phyloP scores from a whole-genome alignment of 2,329 filamentous ascomycete genomes.

The Phaeosphaeria sp. region DNA sequence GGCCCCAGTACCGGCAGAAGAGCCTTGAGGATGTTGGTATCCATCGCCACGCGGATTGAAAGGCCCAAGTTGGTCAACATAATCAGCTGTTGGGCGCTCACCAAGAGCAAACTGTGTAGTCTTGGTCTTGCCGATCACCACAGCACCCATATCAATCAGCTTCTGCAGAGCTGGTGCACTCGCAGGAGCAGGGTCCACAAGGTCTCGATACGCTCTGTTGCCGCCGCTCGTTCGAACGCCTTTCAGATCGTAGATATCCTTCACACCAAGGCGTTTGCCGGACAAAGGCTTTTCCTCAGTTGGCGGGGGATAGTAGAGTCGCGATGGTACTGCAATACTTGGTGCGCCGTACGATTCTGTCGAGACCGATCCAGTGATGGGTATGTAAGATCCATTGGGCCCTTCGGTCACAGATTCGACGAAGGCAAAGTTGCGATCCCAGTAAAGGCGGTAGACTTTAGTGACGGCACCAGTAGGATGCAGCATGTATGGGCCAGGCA shows the following conservation, averaged over 20 bases:
- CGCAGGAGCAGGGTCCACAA: conserved; percentile 2
- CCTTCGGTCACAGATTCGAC: conserved; percentile 17
- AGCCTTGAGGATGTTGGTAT: conserved; percentile 21
- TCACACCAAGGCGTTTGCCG: conserved; percentile 20
- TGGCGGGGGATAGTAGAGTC: conserved; percentile 14
- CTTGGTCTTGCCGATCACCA: conserved; percentile 61
- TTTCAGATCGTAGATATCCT: conserved; percentile 25
- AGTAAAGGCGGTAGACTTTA: conserved; percentile 17
- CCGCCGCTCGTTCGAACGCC: conserved; percentile 19
- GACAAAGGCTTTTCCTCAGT: conserved; percentile 11
- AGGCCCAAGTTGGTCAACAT: conserved; percentile 33
- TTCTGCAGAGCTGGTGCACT: conserved; percentile 18
- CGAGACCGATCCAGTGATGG: conserved; percentile 12
- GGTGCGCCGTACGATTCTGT: conserved; percentile 14
- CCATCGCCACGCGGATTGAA: conserved; percentile 42
- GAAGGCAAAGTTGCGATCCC: conserved; percentile 16
- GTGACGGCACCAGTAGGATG: conserved; percentile 12
- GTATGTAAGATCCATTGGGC: conserved; percentile 14
- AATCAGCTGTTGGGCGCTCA: conserved; percentile 33
- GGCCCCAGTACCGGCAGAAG: conserved; percentile 11
- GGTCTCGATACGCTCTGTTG: conserved; percentile 18
- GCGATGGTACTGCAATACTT: conserved; percentile 20
- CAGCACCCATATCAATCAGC: conserved; percentile 21
- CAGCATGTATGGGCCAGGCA: conserved; percentile 13
- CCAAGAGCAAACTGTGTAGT: conserved; percentile 54